A percentile compares a stretch with the other conserved stretches of the same genome.
phyloP scores from a whole-genome alignment of 345 rosid species.

The Heritiera fomes region DNA sequence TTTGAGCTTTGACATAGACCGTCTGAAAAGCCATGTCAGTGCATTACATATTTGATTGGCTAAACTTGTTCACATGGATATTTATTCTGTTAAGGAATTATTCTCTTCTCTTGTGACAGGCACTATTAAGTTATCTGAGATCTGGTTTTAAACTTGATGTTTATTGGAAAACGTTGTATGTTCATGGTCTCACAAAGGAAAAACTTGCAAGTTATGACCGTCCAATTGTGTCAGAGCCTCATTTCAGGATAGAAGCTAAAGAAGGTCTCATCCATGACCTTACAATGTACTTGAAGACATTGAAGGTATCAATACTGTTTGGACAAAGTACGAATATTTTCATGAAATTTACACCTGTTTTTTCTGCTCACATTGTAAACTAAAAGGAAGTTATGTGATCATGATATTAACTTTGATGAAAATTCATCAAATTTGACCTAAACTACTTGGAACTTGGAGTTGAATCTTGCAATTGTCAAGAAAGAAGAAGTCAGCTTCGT shows the following conservation, averaged over 20 bases:
- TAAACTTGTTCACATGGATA: slow-evolving; percentile 11
- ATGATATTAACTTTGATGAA: neutral
- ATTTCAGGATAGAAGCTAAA: slow-evolving; percentile 33
- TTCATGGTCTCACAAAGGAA: slow-evolving; percentile 42
- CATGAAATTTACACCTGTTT: neutral
- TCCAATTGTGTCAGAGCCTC: slow-evolving; percentile 46
- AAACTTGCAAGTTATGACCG: slow-evolving; percentile 48
- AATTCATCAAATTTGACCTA: neutral
- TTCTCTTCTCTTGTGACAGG: slow-evolving; percentile 30
- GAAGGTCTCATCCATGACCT: slow-evolving; percentile 47
- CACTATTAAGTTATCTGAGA: slow-evolving; percentile 39
- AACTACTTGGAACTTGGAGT: neutral
- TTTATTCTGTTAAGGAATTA: neutral
- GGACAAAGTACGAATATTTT: slow-evolving; percentile 3
- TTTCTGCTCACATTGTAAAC: neutral
- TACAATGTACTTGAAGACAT: slow-evolving; percentile 41
- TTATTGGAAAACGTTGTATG: slow-evolving; percentile 44
- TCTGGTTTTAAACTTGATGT: slow-evolving; percentile 36
- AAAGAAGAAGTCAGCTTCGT: neutral
- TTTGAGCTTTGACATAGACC: neutral
- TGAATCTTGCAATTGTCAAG: neutral
- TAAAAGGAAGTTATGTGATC: neutral
- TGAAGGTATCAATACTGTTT: slow-evolving; percentile 33
- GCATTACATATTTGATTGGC: slow-evolving; percentile 4
- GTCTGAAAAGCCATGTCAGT: neutral